phyloP scores from a whole-genome alignment of 2,329 filamentous ascomycete species.

The Xylariaceae sp. region DNA sequence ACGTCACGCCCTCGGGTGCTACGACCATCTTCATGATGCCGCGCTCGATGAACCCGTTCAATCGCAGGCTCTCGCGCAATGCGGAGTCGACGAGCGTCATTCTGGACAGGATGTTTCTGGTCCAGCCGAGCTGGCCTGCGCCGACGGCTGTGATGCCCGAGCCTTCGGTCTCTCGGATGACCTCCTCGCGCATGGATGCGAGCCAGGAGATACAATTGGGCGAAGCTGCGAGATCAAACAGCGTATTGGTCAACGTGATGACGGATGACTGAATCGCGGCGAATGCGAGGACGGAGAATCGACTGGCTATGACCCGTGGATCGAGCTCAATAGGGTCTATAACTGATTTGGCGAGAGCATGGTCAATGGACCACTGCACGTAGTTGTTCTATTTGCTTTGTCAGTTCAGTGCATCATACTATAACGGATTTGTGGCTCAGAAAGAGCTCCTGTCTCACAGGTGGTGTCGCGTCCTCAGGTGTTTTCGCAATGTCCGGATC shows the following conservation, averaged over 20 bases:
- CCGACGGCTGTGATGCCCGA: neutral
- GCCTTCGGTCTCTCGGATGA: conserved; percentile 21
- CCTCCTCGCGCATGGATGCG: conserved; percentile 33
- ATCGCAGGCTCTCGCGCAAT: conserved; percentile 39
- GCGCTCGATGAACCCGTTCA: conserved; percentile 36
- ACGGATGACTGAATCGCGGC: conserved; percentile 37
- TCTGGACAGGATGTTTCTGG: conserved; percentile 33
- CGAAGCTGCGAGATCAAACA: conserved; percentile 36
- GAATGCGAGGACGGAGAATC: conserved; percentile 33
- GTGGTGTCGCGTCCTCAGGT: conserved; percentile 12
- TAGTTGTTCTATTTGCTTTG: conserved; percentile 31
- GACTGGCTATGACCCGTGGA: conserved; percentile 30
- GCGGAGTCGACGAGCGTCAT: conserved; percentile 39
- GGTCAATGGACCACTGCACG: conserved; percentile 37
- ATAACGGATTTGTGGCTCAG: neutral
- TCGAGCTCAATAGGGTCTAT: conserved; percentile 27
- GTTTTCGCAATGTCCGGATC: conserved; percentile 15
- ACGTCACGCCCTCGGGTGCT: conserved; percentile 29
- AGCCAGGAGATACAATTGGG: conserved; percentile 22
- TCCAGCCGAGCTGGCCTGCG: conserved; percentile 22
- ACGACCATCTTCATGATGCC: conserved; percentile 35
- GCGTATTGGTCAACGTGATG: conserved; percentile 35
- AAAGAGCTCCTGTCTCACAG: conserved; percentile 8
- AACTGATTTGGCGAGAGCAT: conserved; percentile 28
- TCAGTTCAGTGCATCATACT: neutral